Conservation (phyloP, 2,329 filamentous ascomycete species). For the Beauveria asiatica region DNA sequence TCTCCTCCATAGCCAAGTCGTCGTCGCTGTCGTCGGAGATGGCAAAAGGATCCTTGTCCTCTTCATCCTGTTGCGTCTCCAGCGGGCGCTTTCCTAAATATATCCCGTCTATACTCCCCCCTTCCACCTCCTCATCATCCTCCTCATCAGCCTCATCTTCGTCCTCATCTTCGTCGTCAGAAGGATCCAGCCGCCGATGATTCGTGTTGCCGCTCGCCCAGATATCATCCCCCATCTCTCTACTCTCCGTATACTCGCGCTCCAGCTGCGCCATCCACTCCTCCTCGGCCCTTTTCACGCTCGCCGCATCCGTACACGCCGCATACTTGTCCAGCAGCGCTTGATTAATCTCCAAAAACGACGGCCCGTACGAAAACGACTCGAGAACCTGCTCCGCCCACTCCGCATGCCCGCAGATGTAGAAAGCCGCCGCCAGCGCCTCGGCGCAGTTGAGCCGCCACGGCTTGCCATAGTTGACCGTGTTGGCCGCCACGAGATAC, state of each 20-base stretch:
- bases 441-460: conserved; percentile 95
- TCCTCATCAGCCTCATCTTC: conserved; percentile 41
- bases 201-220: conserved; percentile 93
- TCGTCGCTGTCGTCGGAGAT: conserved; percentile 77
- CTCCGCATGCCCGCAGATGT: conserved; percentile 81
- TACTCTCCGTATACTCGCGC: conserved; percentile 75
- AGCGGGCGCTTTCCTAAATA: conserved; percentile 49
- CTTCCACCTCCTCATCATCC: conserved; percentile 34
- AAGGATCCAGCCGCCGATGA: conserved; percentile 45
- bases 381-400: conserved; percentile 81
- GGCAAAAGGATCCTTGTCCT: conserved; percentile 58
- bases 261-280: conserved; percentile 87
- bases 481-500: conserved; percentile 93
- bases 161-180: conserved; percentile 46
- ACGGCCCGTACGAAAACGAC: conserved; percentile 79
- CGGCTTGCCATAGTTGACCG: conserved; percentile 93
- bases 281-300: conserved; percentile 74
- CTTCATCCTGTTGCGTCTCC: conserved; percentile 27
- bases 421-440: conserved; percentile 85
- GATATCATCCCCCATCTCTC: conserved; percentile 63
- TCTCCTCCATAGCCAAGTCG: conserved; percentile 80
- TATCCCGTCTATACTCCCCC: conserved; percentile 46
- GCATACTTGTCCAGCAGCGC: conserved; percentile 77
- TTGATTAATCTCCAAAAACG: conserved; percentile 86
- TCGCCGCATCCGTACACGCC: conserved; percentile 70